These are phyloP conservation scores for Evansstolkia leycettana DNA, from an alignment of 495 filamentous ascomycete species.

Conservation along the genomic window DNA sequence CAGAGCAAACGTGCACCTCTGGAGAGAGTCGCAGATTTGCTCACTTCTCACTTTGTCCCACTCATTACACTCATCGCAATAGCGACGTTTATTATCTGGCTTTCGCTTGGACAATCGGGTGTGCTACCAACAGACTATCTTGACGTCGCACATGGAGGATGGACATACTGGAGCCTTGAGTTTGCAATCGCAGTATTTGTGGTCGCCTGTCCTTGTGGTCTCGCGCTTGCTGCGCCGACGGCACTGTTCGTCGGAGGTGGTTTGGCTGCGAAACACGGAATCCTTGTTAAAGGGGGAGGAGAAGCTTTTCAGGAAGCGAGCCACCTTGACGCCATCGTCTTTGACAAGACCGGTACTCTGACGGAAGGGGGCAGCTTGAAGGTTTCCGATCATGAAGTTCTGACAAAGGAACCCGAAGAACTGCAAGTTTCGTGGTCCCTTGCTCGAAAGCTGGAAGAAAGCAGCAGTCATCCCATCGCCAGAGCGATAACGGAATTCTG, in stretches of 20 bases:
- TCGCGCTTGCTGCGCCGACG: conserved; percentile 85
- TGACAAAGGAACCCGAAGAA: conserved; percentile 27
- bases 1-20: conserved; percentile 80
- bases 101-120: conserved; percentile 60
- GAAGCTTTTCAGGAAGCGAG: conserved; percentile 95
- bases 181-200: conserved; percentile 95
- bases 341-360: conserved; percentile 93
- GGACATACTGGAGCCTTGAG: conserved; percentile 77
- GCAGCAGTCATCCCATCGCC: conserved; percentile 78
- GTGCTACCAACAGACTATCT: conserved; percentile 53
- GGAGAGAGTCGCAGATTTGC: conserved; percentile 68
- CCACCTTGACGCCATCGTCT: conserved; percentile 72
- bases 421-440: conserved; percentile 34
- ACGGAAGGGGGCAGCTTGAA: conserved; percentile 73
- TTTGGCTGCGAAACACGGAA: conserved; percentile 76
- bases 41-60: conserved; percentile 87
- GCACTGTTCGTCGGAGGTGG: conserved; percentile 88
- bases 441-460: conserved; percentile 61
- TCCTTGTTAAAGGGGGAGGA: conserved; percentile 89
- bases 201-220: conserved; percentile 86
- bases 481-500: conserved; percentile 69
- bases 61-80: conserved; percentile 72
- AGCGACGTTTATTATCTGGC: conserved; percentile 73
- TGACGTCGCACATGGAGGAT: conserved; percentile 55
- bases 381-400: conserved; percentile 58